Base-by-base conservation (phyloP, 1,284 basidiomycete genomes). In the Leccinum angustisporum region DNA sequence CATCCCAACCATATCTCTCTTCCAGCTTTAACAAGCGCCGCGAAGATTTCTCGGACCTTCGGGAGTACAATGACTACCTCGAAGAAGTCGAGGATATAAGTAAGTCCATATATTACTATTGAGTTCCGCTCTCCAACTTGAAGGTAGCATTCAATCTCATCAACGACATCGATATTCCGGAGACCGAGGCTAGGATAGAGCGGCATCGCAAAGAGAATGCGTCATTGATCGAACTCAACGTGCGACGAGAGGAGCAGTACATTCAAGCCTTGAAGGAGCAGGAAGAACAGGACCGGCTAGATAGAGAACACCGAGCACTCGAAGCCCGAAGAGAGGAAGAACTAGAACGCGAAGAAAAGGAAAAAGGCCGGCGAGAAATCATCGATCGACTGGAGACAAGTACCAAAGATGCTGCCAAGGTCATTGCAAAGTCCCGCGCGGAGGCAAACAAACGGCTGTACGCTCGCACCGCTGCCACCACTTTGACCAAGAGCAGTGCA, bases 31-130 rank as follows among this genome's bases (percentile, higher is more conserved):
- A 98, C 75, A 98, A 98, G 75, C 85, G 89, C 33, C 80, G 87
- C 54, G 94, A 97, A 54, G 97, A 99, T 75, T 99, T 99, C 75
- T 75, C 79, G 0, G 88, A 90, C 67, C 79, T 93, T 51, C 84
- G 85, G 9, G 83, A 85, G n/a, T 98, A 97, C 77, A 98, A 99
- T 71, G 91, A 98, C 75, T 99, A 98, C 72, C 83, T 99, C 8
- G 94, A 98, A 76, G 88, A 95, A 75, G 95, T 97, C 1, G 97
- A 99, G 77, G 94, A 98, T 70, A 90, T 98, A 66, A 92, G 95
- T 94, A 67, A 73, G 90, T 79, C 30, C 31, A 61, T 36, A 9
- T 4, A n/a, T 21, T 55, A 36, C 18, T 14, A 16, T 57, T 18
- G 56, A 52, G 16, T 58, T 11, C 58, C 62, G 36, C 58, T 56